Evolutionary conservation across 345 rosid species (phyloP).

Genomic region (Pistacia vera): DNA sequence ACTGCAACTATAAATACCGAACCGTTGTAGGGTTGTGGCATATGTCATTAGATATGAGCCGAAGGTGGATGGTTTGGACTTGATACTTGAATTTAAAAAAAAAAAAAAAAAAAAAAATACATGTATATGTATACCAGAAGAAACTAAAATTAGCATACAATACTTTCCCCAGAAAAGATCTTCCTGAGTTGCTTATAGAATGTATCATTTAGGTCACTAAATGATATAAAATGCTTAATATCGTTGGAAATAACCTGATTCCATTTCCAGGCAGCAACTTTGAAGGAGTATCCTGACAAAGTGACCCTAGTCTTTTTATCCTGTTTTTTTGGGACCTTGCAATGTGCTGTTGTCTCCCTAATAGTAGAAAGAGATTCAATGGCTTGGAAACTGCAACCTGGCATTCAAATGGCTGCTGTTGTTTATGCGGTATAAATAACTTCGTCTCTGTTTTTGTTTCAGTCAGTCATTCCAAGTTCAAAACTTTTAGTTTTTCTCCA

Average conservation of each 20-base stretch:
- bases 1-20: not conserved
- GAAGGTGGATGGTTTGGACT: not conserved
- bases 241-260: not conserved
- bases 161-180: not conserved
- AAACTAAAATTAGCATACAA: not conserved
- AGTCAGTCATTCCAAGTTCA: not conserved
- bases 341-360: conserved; percentile 21
- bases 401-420: conserved; percentile 14
- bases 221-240: not conserved
- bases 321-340: conserved; percentile 21
- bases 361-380: conserved; percentile 14
- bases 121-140: not conserved
- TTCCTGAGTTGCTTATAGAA: not conserved
- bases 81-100: not conserved
- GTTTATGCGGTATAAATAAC: conserved; percentile 9
- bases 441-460: not conserved
- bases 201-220: not conserved
- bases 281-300: conserved; percentile 22
- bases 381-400: conserved; percentile 22
- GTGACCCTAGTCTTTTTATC: conserved; percentile 20
- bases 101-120: not conserved
- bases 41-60: not conserved
- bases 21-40: not conserved
- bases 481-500: not conserved
- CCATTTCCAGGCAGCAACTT: conserved; percentile 13